Evolutionary conservation across 345 rosid genomes (phyloP), one percentile per base, ranked within the genome.

Genomic region (Aquilaria yunnanensis): DNA sequence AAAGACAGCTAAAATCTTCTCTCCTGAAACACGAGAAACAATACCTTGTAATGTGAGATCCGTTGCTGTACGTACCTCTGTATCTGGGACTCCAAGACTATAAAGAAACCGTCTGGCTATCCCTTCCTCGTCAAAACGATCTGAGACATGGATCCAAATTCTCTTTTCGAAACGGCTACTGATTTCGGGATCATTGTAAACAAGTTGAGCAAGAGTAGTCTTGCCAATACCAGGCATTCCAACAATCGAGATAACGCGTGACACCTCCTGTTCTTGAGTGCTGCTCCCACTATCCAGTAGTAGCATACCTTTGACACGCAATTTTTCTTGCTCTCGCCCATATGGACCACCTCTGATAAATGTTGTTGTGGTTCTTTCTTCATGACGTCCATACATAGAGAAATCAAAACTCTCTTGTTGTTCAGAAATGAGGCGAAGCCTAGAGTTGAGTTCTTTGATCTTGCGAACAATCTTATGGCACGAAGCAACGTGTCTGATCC

Each of bases 161-260:
- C 31, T 16, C 3, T 43, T 43, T 0, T 59, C 62, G 29, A 59
- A 59, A 12, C 43, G 51, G 1, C 9, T 2, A 13, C 11, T 12
- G 11, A 45, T 49, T 0, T 9, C 2, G 10, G 16, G 3, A 2
- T 61, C 29, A 14, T 16, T 56, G 37, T 43, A 49, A 12, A 12
- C 50, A 5, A 30, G 14, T 9, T 2, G 60, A 2, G 46, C 33
- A 33, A 63, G 57, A 12, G 65, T 53, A 1, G 58, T 59, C 23
- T 59, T 59, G 10, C 54, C 58, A 4, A 12, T 56, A 9, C 73
- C 73, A 47, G 58, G 43, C 60, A 57, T 57, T 43, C 61, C 62
- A 1, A 59, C 16, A 9, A 59, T 6, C 6, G 52, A 59, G 10
- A 59, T 45, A n/a, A 59, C 3, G 2, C 5, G 51, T 12, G 30